Conservation (phyloP, 805 yeast genomes). For the Sugiyamaella boreocaroliniensis region DNA sequence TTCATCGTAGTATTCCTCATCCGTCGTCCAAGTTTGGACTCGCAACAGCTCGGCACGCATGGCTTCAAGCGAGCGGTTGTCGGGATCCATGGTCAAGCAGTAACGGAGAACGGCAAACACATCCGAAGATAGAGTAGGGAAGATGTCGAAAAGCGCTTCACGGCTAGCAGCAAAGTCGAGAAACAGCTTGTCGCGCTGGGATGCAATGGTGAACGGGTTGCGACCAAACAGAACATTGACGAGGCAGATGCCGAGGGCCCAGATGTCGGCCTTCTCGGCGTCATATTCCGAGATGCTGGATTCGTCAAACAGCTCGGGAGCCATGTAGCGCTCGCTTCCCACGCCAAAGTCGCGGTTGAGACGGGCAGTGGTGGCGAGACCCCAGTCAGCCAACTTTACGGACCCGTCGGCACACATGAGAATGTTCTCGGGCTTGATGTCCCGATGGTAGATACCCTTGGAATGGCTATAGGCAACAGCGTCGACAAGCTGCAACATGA, state of each 20-base stretch:
- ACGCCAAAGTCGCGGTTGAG: conserved; percentile 70
- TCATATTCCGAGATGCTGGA: conserved; percentile 45
- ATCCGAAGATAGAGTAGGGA: conserved; percentile 81
- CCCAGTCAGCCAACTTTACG: conserved; percentile 77
- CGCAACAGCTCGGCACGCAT: conserved; percentile 55
- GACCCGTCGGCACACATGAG: conserved; percentile 55
- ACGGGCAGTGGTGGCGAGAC: conserved; percentile 63
- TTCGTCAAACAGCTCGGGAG: conserved; percentile 79
- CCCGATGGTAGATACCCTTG: conserved; percentile 83
- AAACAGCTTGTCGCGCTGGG: conserved; percentile 72
- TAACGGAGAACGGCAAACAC: conserved; percentile 76
- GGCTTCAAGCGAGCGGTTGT: conserved; percentile 59
- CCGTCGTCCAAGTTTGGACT: conserved; percentile 69
- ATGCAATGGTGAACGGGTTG: conserved; percentile 79
- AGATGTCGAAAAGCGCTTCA: conserved; percentile 86
- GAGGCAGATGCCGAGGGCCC: conserved; percentile 84
- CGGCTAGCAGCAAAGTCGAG: conserved; percentile 79
- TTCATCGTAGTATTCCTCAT: conserved; percentile 55
- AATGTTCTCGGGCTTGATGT: conserved; percentile 91
- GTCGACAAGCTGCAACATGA: conserved; percentile 70
- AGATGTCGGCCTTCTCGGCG: conserved; percentile 75
- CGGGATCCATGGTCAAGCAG: conserved; percentile 78
- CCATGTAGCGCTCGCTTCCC: conserved; percentile 90
- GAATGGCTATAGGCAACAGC: conserved; percentile 74
- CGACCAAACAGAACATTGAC: conserved; percentile 81